Base-by-base conservation (phyloP, 2,329 filamentous ascomycete species). In the Colletotrichum lindemuthianum region DNA sequence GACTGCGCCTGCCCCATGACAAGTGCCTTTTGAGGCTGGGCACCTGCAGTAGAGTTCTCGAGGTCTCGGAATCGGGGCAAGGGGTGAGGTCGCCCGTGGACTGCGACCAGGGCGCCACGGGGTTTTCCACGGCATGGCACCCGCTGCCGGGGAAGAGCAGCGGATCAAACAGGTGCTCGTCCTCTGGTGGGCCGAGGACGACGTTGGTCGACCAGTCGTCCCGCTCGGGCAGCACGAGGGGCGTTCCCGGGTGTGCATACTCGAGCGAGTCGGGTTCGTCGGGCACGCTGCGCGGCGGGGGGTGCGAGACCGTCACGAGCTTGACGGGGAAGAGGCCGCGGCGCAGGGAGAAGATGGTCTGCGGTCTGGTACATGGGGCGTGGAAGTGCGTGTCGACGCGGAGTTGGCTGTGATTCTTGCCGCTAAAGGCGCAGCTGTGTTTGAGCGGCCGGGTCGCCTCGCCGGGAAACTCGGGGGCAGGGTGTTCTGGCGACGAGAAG, bases 401-500 rank as follows among this genome's bases (percentile, higher is more conserved):
- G 10, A 56, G 32, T 33, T 61, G 51, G 16, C 32, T 36, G 41
- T 63, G 52, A 48, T 65, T 60, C 24, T 61, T 49, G 32, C 57
- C 41, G 10, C 41, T 34, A 32, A 71, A 57, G 8, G 66, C 66
- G 37, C 70, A 71, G 8, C 59, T 52, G 24, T 40, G 13, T 15
- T 68, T 69, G 34, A 71, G 16, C 3, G 70, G 68, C n/a, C 64
- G 69, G 6, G 36, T 59, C 9, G 65, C 43, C n/a, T 49, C 57
- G 16, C 65, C 63, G n/a, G 65, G 63, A 24, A 65, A 67, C 11
- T 50, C 57, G 3, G 65, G 44, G n/a, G 63, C 56, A 4, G 65
- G 63, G 37, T 67, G 65, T 15, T 66, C 54, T 9, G 65, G 65
- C 7, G 71, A 74, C 12, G 74, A 77, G 59, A 78, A 79, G 1